Conservation (phyloP, 164 flowering plant genomes). For the Platanus orientalis region DNA sequence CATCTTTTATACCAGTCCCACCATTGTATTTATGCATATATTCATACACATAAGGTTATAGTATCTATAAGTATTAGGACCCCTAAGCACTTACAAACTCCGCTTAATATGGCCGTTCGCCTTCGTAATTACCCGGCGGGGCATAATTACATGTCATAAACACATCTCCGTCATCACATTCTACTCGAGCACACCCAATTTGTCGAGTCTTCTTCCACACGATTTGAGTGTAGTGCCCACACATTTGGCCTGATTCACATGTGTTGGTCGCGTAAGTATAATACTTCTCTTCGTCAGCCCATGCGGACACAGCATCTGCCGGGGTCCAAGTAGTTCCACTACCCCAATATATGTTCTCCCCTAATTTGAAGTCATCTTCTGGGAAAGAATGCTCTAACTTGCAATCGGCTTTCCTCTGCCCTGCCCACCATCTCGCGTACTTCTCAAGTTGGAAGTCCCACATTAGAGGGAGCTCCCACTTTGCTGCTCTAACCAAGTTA, state of each 20-base stretch:
- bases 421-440: constrained; percentile 80
- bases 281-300: constrained; percentile 80
- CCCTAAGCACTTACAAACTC: no score
- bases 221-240: constrained; percentile 92
- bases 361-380: constrained; percentile 30
- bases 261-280: constrained; percentile 50
- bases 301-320: constrained; percentile 58
- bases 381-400: constrained; percentile 47
- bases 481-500: constrained; percentile 50
- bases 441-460: constrained; percentile 49
- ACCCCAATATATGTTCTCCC: constrained; percentile 92
- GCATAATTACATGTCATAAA: constrained; percentile 91
- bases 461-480: constrained; percentile 43
- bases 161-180: constrained; percentile 73
- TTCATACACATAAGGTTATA: no score
- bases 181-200: constrained; percentile 74
- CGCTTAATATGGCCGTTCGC: constrained; percentile 50
- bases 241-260: constrained; percentile 50
- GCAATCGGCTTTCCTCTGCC: constrained; percentile 55
- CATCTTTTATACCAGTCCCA: no score
- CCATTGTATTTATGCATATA: no score
- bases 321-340: constrained; percentile 69
- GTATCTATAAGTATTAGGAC: no score
- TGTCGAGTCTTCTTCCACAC: constrained; percentile 71
- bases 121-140: constrained; percentile 71